phyloP scores from a whole-genome alignment of 2,329 filamentous ascomycete species.

The Conoideocrella luteorostrata region DNA sequence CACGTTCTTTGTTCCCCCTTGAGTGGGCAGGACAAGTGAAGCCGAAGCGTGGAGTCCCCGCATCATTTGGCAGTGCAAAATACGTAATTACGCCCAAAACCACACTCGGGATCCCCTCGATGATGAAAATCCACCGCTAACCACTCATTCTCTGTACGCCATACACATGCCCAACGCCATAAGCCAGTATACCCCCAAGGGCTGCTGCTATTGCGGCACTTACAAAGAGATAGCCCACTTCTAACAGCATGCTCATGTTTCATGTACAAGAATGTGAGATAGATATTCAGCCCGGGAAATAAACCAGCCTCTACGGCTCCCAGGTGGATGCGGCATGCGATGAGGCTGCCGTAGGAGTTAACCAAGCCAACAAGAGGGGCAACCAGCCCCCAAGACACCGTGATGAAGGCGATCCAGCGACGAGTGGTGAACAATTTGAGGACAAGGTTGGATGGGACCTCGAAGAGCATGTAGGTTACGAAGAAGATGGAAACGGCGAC shows the following conservation, averaged over 20 bases:
- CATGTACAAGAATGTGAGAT: conserved; percentile 71
- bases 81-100: conserved; percentile 28
- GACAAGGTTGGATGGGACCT: conserved; percentile 59
- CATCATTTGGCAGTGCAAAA: conserved; percentile 30
- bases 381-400: conserved; percentile 58
- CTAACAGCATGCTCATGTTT: conserved; percentile 64
- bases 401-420: conserved; percentile 59
- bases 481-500: conserved; percentile 61
- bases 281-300: conserved; percentile 62
- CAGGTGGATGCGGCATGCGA: conserved; percentile 64
- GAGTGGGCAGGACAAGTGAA: too few species aligned
- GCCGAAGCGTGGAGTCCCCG: too few species aligned
- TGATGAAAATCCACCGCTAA: conserved; percentile 66
- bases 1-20: too few species aligned
- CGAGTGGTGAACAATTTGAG: conserved; percentile 57
- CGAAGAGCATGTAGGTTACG: conserved; percentile 56
- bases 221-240: conserved; percentile 68
- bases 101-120: conserved; percentile 40
- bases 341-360: conserved; percentile 55
- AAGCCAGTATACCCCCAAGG: conserved; percentile 66
- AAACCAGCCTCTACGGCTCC: conserved; percentile 64
- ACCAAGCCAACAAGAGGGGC: conserved; percentile 65
- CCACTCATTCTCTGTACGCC: conserved; percentile 56
- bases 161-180: conserved; percentile 67
- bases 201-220: conserved; percentile 65